Percentiles rank a stretch among this genome's conserved stretches.
These are phyloP conservation scores for Neocucurbitaria cava DNA, from an alignment of 2,329 filamentous ascomycete species.

Conservation along the genomic window DNA sequence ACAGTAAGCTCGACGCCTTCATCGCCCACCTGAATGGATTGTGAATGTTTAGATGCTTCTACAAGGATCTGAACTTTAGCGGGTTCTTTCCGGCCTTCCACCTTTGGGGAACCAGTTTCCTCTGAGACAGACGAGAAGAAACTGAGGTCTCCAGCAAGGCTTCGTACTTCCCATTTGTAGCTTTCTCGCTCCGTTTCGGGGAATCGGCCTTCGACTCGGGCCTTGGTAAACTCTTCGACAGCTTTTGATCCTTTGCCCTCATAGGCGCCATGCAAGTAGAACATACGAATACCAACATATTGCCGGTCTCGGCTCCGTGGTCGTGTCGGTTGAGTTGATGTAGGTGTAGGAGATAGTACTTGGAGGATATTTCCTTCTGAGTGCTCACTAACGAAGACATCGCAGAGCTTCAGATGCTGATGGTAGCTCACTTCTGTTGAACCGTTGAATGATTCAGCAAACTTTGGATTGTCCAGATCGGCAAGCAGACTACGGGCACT, in stretches of 20 bases:
- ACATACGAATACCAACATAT: conserved; percentile 51
- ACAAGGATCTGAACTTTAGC: conserved; percentile 76
- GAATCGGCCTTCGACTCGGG: conserved; percentile 84
- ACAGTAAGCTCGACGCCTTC: conserved; percentile 73
- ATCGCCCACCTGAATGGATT: conserved; percentile 54
- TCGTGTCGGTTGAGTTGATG: conserved; percentile 31
- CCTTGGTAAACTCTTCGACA: conserved; percentile 85
- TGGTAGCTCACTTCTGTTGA: conserved; percentile 73
- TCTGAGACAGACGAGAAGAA: conserved; percentile 74
- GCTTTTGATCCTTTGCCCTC: conserved; percentile 79
- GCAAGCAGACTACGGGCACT: conserved; percentile 80
- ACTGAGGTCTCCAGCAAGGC: conserved; percentile 62
- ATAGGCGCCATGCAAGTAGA: conserved; percentile 76
- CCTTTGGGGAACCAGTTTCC: conserved; percentile 67
- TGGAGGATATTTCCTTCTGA: conserved; percentile 69
- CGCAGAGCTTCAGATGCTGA: conserved; percentile 72
- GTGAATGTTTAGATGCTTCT: conserved; percentile 71
- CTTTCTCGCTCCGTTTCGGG: conserved; percentile 83
- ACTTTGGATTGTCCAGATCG: conserved; percentile 80
- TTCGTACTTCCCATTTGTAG: conserved; percentile 79
- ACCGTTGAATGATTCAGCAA: conserved; percentile 41
- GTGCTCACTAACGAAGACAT: conserved; percentile 74
- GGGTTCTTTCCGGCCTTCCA: conserved; percentile 70
- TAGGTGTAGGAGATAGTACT: conserved; percentile 65
- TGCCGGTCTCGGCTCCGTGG: conserved; percentile 43